Conservation (phyloP, 129 eudicot species). For the Rutidosis leptorrhynchoides region DNA sequence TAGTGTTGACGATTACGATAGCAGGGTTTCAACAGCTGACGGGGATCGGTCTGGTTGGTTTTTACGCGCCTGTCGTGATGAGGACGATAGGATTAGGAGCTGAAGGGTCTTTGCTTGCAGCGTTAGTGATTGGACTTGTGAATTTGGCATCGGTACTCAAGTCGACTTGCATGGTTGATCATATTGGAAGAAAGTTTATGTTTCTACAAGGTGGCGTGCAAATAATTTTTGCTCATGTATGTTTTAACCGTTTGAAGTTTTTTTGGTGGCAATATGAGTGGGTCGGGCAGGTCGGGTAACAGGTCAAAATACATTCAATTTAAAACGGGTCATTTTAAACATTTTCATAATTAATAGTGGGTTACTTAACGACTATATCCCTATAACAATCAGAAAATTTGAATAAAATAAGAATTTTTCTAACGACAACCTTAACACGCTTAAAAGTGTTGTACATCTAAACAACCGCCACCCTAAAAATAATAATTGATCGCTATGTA, state of each 20-base stretch:
- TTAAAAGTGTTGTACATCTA: too few species aligned
- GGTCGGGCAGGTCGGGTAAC: not conserved
- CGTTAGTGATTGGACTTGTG: conserved; percentile 37
- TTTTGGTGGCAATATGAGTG: not conserved
- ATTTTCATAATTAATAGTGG: not conserved
- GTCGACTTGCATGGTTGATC: conserved; percentile 42
- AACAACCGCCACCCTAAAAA: too few species aligned
- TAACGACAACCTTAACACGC: too few species aligned
- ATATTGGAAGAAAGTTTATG: conserved; percentile 38
- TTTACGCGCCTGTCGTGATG: conserved; percentile 48
- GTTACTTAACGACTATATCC: not conserved
- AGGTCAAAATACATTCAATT: not conserved
- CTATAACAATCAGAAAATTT: not conserved
- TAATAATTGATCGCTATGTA: too few species aligned
- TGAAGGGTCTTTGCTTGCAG: conserved; percentile 29
- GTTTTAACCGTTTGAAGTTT: not conserved
- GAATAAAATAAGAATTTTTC: too few species aligned
- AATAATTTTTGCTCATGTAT: conserved; percentile 37
- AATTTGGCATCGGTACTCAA: conserved; percentile 31
- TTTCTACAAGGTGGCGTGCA: conserved; percentile 53
- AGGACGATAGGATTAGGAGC: conserved; percentile 32
- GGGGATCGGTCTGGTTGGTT: conserved; percentile 41
- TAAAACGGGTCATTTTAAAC: not conserved
- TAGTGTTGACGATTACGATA: conserved; percentile 35
- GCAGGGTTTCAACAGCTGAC: conserved; percentile 48